Percentiles rank a stretch among this genome's conserved stretches.
phyloP scores from a whole-genome alignment of 2,329 filamentous ascomycete genomes.

The Akanthomyces muscarius region DNA sequence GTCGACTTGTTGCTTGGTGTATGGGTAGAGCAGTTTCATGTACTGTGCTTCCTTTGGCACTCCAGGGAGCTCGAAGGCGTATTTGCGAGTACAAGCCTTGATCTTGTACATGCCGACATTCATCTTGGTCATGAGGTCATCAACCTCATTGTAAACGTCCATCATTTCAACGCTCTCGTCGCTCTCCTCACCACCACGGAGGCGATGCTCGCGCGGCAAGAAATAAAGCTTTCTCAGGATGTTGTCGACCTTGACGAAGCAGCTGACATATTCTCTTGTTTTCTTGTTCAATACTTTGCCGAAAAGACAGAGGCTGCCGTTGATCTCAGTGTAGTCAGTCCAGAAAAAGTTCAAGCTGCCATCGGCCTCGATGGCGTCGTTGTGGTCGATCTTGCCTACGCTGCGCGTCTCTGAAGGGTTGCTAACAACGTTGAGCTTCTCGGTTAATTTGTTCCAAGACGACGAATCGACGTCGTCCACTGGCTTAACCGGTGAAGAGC shows the following conservation, averaged over 20 bases:
- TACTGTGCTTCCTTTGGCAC: slow-evolving; percentile 89
- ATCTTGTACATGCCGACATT: slow-evolving; percentile 89
- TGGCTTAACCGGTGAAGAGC: slow-evolving; percentile 69
- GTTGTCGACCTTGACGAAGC: slow-evolving; percentile 94
- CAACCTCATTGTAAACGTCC: slow-evolving; percentile 87
- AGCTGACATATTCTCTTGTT: slow-evolving; percentile 75
- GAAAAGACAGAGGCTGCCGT: slow-evolving; percentile 87
- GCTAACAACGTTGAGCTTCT: slow-evolving; percentile 79
- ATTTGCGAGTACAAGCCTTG: slow-evolving; percentile 84
- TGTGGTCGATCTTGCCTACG: slow-evolving; percentile 76
- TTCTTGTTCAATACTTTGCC: slow-evolving; percentile 93
- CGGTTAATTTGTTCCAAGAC: slow-evolving; percentile 83
- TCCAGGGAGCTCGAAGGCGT: slow-evolving; percentile 86
- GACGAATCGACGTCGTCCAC: slow-evolving; percentile 68
- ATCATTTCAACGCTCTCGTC: slow-evolving; percentile 78
- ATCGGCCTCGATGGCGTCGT: slow-evolving; percentile 88
- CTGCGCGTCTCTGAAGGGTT: slow-evolving; percentile 62
- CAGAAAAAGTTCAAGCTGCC: slow-evolving; percentile 93
- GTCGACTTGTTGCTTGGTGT: slow-evolving; percentile 67
- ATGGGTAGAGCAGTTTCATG: slow-evolving; percentile 93
- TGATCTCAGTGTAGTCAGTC: slow-evolving; percentile 92
- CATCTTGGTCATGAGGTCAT: slow-evolving; percentile 80
- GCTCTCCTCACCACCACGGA: slow-evolving; percentile 60
- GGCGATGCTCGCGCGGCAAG: slow-evolving; percentile 66
- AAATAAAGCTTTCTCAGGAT: slow-evolving; percentile 91